These are phyloP conservation scores for Parietichytrium sp. DNA, from an alignment of 108 stramenopile genomes.

Conservation along the genomic window DNA sequence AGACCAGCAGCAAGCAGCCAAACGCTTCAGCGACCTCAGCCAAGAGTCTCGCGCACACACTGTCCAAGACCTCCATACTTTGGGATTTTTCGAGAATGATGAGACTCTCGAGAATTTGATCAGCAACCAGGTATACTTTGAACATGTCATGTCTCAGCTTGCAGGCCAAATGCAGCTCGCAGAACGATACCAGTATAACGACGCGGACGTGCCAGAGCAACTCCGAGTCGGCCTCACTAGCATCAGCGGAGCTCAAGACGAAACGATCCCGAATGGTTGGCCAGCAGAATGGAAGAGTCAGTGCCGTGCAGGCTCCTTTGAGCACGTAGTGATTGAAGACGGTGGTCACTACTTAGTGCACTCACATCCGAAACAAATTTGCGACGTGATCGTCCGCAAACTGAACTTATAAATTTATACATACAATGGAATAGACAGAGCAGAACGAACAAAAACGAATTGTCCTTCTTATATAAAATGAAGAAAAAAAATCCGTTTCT, in stretches of 20 bases:
- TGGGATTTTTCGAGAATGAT: constrained; percentile 31
- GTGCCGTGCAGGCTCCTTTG: background rate
- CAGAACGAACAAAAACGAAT: no score
- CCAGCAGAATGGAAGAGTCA: background rate
- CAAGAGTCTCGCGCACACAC: background rate
- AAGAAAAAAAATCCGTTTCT: no score
- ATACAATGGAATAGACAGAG: no score
- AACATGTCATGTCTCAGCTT: constrained; percentile 22
- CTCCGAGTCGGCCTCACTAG: background rate
- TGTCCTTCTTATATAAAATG: no score
- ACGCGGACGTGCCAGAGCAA: background rate
- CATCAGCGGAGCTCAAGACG: constrained; percentile 12
- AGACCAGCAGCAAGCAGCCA: background rate
- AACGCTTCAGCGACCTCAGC: background rate
- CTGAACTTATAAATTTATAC: no score
- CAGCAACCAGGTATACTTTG: constrained; percentile 26
- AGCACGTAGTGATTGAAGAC: background rate
- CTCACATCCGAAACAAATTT: background rate
- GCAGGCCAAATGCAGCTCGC: constrained; percentile 36
- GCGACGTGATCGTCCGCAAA: background rate
- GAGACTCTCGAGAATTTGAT: background rate
- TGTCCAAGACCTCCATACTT: background rate
- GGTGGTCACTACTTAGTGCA: constrained; percentile 31
- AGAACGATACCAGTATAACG: background rate
- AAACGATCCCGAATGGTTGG: background rate